Evolutionary conservation across 192 early-diverging fungal species (phyloP).

Genomic region (Diversispora epigaea): DNA sequence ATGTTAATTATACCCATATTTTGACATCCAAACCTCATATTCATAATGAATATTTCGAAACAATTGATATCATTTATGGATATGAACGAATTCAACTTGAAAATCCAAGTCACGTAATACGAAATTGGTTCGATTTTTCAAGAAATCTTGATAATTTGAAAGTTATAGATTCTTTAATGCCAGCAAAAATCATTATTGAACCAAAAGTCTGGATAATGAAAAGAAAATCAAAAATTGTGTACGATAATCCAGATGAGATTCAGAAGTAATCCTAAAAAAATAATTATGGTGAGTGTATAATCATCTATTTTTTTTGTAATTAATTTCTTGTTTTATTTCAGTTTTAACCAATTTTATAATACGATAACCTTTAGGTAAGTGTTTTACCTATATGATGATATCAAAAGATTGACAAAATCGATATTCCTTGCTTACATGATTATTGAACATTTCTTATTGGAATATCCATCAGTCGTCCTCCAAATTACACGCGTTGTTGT

Average conservation of each 20-base stretch:
- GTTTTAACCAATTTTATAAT: no score
- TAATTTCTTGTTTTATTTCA: no score
- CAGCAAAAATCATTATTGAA: slow-evolving; percentile 29
- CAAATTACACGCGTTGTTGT: no score
- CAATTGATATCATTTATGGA: slow-evolving; percentile 47
- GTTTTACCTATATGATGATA: no score
- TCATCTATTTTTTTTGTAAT: no score
- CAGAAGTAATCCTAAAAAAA: not conserved
- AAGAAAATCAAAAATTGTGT: not conserved
- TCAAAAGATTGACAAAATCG: no score
- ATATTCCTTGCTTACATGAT: no score
- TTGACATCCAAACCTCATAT: slow-evolving; percentile 48
- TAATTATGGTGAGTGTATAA: not conserved
- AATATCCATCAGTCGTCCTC: no score
- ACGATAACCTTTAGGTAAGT: no score
- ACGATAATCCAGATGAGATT: not conserved
- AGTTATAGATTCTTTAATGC: slow-evolving; percentile 20
- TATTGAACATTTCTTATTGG: no score
- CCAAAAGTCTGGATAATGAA: slow-evolving; percentile 37
- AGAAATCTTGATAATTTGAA: slow-evolving; percentile 1
- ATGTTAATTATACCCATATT: slow-evolving; percentile 53
- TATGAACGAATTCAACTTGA: slow-evolving; percentile 36
- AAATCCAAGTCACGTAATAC: slow-evolving; percentile 11
- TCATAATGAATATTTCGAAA: slow-evolving; percentile 38
- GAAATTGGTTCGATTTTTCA: not conserved